Evolutionary conservation across 2,329 filamentous ascomycete species (phyloP).

Genomic region (Curvularia lunata): DNA sequence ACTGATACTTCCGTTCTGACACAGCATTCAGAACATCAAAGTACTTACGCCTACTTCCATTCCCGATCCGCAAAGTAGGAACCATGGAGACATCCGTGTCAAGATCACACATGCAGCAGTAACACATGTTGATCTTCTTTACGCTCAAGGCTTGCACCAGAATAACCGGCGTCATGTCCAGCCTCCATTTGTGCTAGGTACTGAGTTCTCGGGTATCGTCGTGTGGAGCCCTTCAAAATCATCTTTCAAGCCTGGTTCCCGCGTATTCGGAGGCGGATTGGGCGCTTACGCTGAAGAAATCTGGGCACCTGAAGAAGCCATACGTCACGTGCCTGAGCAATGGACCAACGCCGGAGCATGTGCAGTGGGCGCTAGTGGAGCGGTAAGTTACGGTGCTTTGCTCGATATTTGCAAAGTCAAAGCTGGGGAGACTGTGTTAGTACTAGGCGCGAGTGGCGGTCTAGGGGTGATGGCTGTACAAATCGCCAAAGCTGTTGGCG

Average conservation of each 20-base stretch:
- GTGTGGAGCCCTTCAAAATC: slow-evolving; percentile 45
- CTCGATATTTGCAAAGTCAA: slow-evolving; percentile 52
- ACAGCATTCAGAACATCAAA: slow-evolving; percentile 36
- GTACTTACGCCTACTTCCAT: slow-evolving; percentile 29
- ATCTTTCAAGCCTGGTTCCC: slow-evolving; percentile 55
- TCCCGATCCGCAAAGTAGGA: slow-evolving; percentile 43
- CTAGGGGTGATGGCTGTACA: slow-evolving; percentile 64
- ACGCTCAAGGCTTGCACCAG: slow-evolving; percentile 64
- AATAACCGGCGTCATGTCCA: slow-evolving; percentile 64
- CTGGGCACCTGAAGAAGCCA: slow-evolving; percentile 46
- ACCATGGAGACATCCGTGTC: slow-evolving; percentile 51
- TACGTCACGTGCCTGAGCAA: slow-evolving; percentile 55
- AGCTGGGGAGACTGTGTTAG: slow-evolving; percentile 58
- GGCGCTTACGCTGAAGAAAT: slow-evolving; percentile 63
- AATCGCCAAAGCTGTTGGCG: slow-evolving; percentile 61
- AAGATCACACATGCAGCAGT: slow-evolving; percentile 62
- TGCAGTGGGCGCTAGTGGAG: slow-evolving; percentile 61
- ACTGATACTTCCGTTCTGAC: not conserved
- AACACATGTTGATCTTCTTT: slow-evolving; percentile 67
- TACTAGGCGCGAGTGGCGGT: slow-evolving; percentile 63
- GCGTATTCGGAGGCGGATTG: slow-evolving; percentile 60
- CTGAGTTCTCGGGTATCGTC: slow-evolving; percentile 66
- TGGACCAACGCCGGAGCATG: slow-evolving; percentile 59
- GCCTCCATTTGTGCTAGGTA: slow-evolving; percentile 65
- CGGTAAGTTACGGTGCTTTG: slow-evolving; percentile 62